These are phyloP conservation scores for Cokeromyces recurvatus DNA, from an alignment of 371 early-diverging fungal genomes.

Conservation along the genomic window DNA sequence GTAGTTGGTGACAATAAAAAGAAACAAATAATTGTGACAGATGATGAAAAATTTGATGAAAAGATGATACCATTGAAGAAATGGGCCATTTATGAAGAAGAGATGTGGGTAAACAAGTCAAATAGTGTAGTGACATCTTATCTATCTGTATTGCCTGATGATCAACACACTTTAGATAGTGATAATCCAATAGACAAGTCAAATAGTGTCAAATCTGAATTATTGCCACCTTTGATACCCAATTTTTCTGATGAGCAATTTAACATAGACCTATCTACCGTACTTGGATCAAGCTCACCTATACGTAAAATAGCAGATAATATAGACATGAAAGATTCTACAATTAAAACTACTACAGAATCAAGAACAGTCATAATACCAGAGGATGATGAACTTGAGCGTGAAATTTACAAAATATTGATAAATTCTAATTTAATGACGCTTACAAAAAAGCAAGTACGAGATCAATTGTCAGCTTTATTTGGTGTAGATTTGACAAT, in stretches of 20 bases:
- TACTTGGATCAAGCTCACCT: constrained; percentile 7
- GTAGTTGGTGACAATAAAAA: constrained; percentile 65
- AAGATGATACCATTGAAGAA: constrained; percentile 56
- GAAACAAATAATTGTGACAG: constrained; percentile 37
- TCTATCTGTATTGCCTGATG: no score
- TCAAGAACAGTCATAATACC: constrained; percentile 52
- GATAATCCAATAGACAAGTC: not conserved
- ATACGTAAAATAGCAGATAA: no score
- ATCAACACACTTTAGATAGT: constrained; percentile 5
- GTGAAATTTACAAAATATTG: constrained; percentile 75
- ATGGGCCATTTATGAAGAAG: constrained; percentile 77
- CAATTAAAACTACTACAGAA: constrained; percentile 1
- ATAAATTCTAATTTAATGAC: constrained; percentile 73
- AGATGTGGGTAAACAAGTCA: constrained; percentile 53
- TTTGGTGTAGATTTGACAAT: constrained; percentile 82
- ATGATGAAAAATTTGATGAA: constrained; percentile 55
- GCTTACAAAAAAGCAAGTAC: constrained; percentile 81
- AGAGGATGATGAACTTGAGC: constrained; percentile 82
- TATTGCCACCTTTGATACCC: constrained; percentile 5
- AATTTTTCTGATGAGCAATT: constrained; percentile 12
- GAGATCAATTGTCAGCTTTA: constrained; percentile 67
- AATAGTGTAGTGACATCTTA: not conserved
- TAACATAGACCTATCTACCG: constrained; percentile 27
- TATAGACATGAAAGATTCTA: not conserved
- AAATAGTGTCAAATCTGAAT: not conserved